Conservation (phyloP, 768 basidiomycete species). For the Glaciozyma martinii region DNA sequence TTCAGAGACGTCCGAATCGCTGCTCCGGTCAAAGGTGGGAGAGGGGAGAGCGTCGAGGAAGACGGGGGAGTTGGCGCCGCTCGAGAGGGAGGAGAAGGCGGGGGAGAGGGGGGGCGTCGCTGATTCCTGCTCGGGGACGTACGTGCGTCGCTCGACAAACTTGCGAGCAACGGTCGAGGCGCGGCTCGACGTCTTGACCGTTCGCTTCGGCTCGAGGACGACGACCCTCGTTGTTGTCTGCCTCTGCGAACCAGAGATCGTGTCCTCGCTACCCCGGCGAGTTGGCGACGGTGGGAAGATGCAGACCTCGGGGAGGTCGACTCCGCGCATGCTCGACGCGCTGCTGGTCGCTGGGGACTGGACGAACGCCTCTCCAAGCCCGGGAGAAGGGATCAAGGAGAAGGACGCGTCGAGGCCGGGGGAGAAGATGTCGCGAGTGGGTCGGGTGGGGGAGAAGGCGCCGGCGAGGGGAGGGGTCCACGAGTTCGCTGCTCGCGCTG, state of each 20-base stretch:
- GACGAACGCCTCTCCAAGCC: slow-evolving; percentile 14
- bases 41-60: not conserved
- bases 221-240: not conserved
- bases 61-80: not conserved
- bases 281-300: slow-evolving; percentile 28
- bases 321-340: slow-evolving; percentile 14
- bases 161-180: not conserved
- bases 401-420: not conserved
- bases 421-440: not conserved
- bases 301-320: slow-evolving; percentile 25
- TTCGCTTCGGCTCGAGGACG: not conserved
- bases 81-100: not conserved
- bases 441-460: slow-evolving; percentile 8
- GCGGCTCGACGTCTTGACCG: not conserved
- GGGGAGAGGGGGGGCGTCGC: not conserved
- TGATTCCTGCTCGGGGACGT: not conserved
- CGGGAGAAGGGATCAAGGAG: not conserved
- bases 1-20: not conserved
- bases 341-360: slow-evolving; percentile 13
- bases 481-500: not conserved
- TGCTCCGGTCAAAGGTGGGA: not conserved
- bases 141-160: not conserved
- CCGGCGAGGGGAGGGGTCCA: slow-evolving; percentile 18
- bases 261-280: not conserved
- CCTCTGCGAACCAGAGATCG: not conserved